phyloP scores from a whole-genome alignment of 208 protist genomes.

The Leishmania tarentolae region DNA sequence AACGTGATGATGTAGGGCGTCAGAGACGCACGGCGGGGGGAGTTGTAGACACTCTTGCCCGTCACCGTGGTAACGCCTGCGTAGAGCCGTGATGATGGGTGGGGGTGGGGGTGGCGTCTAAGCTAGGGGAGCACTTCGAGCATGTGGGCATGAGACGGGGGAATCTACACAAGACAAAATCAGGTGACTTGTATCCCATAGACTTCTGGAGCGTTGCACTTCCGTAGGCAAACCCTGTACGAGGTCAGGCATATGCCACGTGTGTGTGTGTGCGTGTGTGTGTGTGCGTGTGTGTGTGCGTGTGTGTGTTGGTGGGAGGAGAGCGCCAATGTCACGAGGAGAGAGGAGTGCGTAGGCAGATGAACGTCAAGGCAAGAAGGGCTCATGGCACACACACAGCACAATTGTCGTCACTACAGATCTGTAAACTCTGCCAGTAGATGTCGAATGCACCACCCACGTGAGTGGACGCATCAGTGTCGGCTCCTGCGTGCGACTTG shows the following conservation, averaged over 20 bases:
- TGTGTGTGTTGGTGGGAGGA: neutral
- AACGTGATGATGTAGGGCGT: slow-evolving; percentile 1
- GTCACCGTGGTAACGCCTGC: neutral
- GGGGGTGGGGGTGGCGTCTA: too few relatives aligned
- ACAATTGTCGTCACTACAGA: neutral
- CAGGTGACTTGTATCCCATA: neutral
- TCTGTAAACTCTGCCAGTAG: neutral
- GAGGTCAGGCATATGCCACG: neutral
- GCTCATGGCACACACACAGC: neutral
- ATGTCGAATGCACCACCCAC: neutral
- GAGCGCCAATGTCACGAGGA: neutral
- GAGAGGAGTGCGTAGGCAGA: neutral
- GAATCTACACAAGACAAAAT: neutral
- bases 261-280: neutral
- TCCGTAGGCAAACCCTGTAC: neutral
- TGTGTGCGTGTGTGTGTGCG: neutral
- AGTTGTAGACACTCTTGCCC: neutral
- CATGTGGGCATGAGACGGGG: neutral
- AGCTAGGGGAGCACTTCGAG: too few relatives aligned
- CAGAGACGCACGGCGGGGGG: neutral
- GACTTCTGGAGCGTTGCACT: neutral
- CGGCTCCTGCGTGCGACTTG: neutral
- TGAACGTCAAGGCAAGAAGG: too few relatives aligned
- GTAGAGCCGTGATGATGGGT: neutral
- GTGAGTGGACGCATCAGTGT: neutral